Conservation (phyloP, 768 basidiomycete genomes). For the Rhodotorula diobovata region DNA sequence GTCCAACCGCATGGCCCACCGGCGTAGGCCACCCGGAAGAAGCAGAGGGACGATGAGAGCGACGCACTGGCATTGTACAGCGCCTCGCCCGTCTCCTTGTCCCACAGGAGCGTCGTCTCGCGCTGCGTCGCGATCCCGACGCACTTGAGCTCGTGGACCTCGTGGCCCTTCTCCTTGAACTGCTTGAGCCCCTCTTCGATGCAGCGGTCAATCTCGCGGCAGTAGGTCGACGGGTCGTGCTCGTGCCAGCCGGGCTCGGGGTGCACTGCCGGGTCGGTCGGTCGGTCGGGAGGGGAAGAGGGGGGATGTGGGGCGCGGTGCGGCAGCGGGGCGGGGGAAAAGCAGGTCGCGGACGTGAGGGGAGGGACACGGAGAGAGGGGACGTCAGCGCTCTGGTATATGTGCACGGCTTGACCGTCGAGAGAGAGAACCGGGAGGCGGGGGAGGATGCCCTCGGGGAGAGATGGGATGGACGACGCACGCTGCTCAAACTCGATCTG, state of each 20-base stretch:
- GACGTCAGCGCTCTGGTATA: too few species aligned
- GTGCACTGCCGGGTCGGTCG: conserved; percentile 45
- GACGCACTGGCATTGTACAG: conserved; percentile 63
- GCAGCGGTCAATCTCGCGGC: conserved; percentile 67
- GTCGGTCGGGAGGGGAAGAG: neutral
- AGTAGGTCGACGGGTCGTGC: conserved; percentile 81
- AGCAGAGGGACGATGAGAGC: neutral
- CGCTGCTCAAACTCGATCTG: conserved; percentile 85
- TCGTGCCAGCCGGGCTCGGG: conserved; percentile 76
- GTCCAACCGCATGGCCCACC: too few species aligned
- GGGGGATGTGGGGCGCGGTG: neutral
- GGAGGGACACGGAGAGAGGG: too few species aligned
- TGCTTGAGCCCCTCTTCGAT: conserved; percentile 66
- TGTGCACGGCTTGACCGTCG: too few species aligned
- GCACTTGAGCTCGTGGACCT: conserved; percentile 75
- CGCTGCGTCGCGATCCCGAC: conserved; percentile 95
- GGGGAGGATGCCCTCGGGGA: too few species aligned
- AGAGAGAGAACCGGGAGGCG: too few species aligned
- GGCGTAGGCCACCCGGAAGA: too few species aligned
- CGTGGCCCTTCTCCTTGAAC: conserved; percentile 71
- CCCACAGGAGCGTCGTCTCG: conserved; percentile 93
- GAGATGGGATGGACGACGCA: conserved; percentile 11
- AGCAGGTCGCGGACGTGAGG: conserved; percentile 57
- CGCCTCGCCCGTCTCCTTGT: conserved; percentile 79
- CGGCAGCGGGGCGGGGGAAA: neutral